phyloP scores from a whole-genome alignment of 2,329 filamentous ascomycete genomes.

The Pseudocercospora macadamiae region DNA sequence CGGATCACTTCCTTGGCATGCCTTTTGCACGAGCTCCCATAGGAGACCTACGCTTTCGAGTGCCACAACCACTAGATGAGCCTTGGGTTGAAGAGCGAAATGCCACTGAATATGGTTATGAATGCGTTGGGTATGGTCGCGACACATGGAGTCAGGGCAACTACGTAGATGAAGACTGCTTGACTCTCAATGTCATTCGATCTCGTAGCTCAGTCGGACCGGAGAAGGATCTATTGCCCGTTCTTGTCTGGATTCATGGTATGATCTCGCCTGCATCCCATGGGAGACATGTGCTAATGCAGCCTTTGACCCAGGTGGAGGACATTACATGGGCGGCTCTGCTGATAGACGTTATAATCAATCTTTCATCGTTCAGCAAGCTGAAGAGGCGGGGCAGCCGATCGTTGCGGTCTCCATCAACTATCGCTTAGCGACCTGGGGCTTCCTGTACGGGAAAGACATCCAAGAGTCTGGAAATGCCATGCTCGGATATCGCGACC shows the following conservation, averaged over 20 bases:
- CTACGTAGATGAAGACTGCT: conserved; percentile 31
- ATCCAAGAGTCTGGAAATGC: conserved; percentile 58
- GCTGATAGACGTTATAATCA: conserved; percentile 34
- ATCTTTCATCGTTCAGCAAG: conserved; percentile 35
- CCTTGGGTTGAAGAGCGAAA: conserved; percentile 47
- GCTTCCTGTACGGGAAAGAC: conserved; percentile 64
- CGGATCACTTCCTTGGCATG: conserved; percentile 59
- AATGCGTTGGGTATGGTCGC: conserved; percentile 56
- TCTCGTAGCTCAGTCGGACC: conserved; percentile 12
- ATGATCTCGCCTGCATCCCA: not conserved
- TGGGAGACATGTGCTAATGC: not conserved
- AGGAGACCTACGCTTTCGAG: conserved; percentile 56
- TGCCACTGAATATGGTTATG: conserved; percentile 50
- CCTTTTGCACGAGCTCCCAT: conserved; percentile 59
- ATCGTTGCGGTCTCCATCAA: conserved; percentile 64
- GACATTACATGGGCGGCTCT: conserved; percentile 28
- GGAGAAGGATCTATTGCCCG: conserved; percentile 20
- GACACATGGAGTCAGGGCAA: conserved; percentile 32
- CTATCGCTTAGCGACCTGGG: conserved; percentile 68
- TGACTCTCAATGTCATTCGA: conserved; percentile 31
- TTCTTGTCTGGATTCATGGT: conserved; percentile 25
- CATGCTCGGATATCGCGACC: conserved; percentile 42
- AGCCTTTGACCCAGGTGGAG: conserved; percentile 27
- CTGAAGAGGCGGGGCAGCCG: conserved; percentile 31
- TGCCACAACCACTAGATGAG: conserved; percentile 54